Evolutionary conservation across 768 basidiomycete species (phyloP), one percentile per base, ranked within the genome.

Genomic region (Suillus discolor): DNA sequence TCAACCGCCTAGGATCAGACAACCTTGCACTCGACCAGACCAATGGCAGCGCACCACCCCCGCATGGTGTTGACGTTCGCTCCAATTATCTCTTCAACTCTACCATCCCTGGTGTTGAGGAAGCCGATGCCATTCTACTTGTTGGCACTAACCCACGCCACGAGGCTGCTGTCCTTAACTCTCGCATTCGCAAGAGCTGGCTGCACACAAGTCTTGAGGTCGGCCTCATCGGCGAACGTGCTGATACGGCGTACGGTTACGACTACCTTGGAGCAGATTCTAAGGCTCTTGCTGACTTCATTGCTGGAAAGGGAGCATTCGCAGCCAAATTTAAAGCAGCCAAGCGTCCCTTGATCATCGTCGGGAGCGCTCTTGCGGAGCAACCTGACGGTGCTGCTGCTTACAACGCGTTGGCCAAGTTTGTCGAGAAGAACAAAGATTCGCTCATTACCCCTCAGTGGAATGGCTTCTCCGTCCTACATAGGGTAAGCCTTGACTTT

Each of bases 71-170:
- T 67, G 97, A 99, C 71, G 82, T 97, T 63, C 93, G 97, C 65
- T 93, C 94, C 16, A 98, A 97, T 81, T 99, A 97, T 79, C 88
- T 97, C 45, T 97, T 99, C 85, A 98, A 98, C 79, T 83, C 91
- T 11, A 94, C 92, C 28, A 94, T 99, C 65, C 89, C 94, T 34
- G 92, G 92, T 28, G 84, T 97, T 34, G 97, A 97, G 73, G 82
- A 89, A 55, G 96, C 97, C 28, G 97, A 99, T 71, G 93, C 81
- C 23, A 93, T 99, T 69, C 87, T 99, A 9, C 87, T 99, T 36
- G 88, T 99, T 70, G 97, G 97, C 64, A 97, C 96, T 51, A 97
- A 99, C 80, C 97, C 97, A 12, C 85, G 97, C 23, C 96, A 98
- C 75, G 97, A 99, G 78, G 97, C 96, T 6, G 92, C 97, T 25